Evolutionary conservation across 2,329 filamentous ascomycete genomes (phyloP).

Genomic region (Ceratocystis diversiconidia): DNA sequence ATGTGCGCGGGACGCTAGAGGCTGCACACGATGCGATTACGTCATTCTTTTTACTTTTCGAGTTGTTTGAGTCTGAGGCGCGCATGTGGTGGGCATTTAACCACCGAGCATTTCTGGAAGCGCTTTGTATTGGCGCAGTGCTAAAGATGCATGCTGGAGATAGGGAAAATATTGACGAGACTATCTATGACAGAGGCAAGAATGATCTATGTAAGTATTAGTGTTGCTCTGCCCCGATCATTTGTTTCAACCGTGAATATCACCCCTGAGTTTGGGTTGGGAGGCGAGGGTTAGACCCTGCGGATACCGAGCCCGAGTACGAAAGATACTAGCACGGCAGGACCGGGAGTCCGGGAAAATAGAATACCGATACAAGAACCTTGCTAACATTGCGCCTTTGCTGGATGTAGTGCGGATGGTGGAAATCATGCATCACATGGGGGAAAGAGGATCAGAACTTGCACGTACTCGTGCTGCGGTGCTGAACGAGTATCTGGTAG

Average conservation of each 20-base stretch:
- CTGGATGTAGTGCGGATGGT: conserved; percentile 42
- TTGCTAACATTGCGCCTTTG: neutral
- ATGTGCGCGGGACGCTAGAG: conserved; percentile 56
- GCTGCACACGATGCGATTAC: conserved; percentile 61
- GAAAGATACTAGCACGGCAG: neutral
- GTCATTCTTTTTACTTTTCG: conserved; percentile 58
- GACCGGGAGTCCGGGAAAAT: neutral
- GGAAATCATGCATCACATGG: conserved; percentile 44
- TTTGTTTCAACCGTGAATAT: neutral
- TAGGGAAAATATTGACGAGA: conserved; percentile 31
- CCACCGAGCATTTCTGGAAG: conserved; percentile 66
- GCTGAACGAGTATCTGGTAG: conserved; percentile 37
- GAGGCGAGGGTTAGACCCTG: neutral
- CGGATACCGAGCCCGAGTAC: neutral
- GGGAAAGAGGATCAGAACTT: conserved; percentile 42
- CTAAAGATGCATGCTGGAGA: conserved; percentile 38
- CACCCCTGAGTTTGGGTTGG: no score
- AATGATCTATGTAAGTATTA: conserved; percentile 43
- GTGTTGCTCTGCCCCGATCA: neutral
- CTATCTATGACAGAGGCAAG: conserved; percentile 44
- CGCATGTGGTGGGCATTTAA: conserved; percentile 78
- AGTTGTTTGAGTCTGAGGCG: conserved; percentile 54
- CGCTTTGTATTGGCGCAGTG: conserved; percentile 50
- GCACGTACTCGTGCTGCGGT: conserved; percentile 46
- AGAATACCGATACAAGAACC: neutral